These are phyloP conservation scores for Petrea volubilis DNA, from an alignment of 257 asterid species.

Conservation along the genomic window DNA sequence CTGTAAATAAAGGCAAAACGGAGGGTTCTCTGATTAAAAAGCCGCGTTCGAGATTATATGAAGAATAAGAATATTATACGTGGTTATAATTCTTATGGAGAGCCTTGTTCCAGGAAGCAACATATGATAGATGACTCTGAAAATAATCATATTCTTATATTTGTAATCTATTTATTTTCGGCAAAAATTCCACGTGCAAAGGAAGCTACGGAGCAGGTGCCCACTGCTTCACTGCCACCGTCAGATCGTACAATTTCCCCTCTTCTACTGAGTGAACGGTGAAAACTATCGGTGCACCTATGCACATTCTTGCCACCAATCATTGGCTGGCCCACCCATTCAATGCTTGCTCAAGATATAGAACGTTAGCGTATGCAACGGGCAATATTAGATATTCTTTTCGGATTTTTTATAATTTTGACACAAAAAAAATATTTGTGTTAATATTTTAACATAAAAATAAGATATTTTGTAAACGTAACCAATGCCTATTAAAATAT, in stretches of 20 bases:
- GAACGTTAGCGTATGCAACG: too few species aligned
- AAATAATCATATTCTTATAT: neutral
- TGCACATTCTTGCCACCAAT: too few species aligned
- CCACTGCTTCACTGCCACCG: neutral
- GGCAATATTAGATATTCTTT: too few species aligned
- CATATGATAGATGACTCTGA: slow-evolving; percentile 7
- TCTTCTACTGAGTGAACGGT: neutral
- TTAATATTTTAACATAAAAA: too few species aligned
- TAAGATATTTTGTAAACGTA: too few species aligned
- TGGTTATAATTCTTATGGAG: neutral
- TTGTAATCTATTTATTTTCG: neutral
- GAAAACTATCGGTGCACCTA: neutral
- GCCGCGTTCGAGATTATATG: slow-evolving; percentile 8
- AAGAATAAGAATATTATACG: too few species aligned
- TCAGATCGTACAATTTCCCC: neutral
- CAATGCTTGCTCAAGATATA: too few species aligned
- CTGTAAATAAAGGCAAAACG: slow-evolving; percentile 4
- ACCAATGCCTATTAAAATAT: too few species aligned
- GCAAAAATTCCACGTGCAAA: neutral
- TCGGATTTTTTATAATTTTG: too few species aligned
- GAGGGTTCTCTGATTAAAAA: neutral
- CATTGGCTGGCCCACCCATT: too few species aligned
- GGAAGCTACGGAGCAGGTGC: slow-evolving; percentile 8
- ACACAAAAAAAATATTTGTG: too few species aligned
- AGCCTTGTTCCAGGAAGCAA: slow-evolving; percentile 32